These are phyloP conservation scores for Exophiala spinifera DNA, from an alignment of 2,329 filamentous ascomycete genomes.

Conservation along the genomic window DNA sequence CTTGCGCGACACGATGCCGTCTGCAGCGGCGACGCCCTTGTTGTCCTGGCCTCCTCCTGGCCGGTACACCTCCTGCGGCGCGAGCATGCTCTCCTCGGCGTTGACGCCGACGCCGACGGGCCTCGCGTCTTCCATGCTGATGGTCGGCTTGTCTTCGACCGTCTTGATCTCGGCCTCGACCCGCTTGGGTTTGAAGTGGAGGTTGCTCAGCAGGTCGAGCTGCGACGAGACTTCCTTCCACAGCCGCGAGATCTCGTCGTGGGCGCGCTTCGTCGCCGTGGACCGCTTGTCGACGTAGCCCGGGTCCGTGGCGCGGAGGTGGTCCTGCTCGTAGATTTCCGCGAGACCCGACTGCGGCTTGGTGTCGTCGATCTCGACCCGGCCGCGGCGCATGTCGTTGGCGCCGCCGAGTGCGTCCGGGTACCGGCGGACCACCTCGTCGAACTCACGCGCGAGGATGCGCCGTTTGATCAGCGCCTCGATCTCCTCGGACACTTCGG, in stretches of 20 bases:
- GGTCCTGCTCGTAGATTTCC: slow-evolving; percentile 91
- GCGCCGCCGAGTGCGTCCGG: slow-evolving; percentile 69
- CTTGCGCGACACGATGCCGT: slow-evolving; percentile 20
- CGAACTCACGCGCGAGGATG: slow-evolving; percentile 85
- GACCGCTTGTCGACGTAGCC: slow-evolving; percentile 77
- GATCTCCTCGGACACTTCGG: slow-evolving; percentile 84
- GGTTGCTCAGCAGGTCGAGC: slow-evolving; percentile 85
- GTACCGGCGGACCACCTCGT: slow-evolving; percentile 79
- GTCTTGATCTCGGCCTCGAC: slow-evolving; percentile 78
- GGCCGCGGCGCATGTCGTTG: slow-evolving; percentile 62
- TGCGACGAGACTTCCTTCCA: slow-evolving; percentile 79
- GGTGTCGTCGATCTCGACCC: slow-evolving; percentile 77
- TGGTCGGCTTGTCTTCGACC: slow-evolving; percentile 83
- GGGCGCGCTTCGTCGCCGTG: slow-evolving; percentile 76
- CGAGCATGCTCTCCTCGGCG: slow-evolving; percentile 68
- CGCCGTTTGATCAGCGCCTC: slow-evolving; percentile 92
- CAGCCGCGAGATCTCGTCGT: slow-evolving; percentile 74
- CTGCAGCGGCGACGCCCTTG: slow-evolving; percentile 2
- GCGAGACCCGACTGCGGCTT: slow-evolving; percentile 86
- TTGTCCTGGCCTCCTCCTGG: slow-evolving; percentile 63
- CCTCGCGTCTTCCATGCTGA: slow-evolving; percentile 92
- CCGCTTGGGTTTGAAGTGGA: slow-evolving; percentile 92
- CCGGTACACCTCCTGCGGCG: slow-evolving; percentile 90
- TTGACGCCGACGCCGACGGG: slow-evolving; percentile 74
- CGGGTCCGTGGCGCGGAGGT: slow-evolving; percentile 73